Evolutionary conservation across 2,329 filamentous ascomycete species (phyloP).

Genomic region (Ceratocystis harringtonii): DNA sequence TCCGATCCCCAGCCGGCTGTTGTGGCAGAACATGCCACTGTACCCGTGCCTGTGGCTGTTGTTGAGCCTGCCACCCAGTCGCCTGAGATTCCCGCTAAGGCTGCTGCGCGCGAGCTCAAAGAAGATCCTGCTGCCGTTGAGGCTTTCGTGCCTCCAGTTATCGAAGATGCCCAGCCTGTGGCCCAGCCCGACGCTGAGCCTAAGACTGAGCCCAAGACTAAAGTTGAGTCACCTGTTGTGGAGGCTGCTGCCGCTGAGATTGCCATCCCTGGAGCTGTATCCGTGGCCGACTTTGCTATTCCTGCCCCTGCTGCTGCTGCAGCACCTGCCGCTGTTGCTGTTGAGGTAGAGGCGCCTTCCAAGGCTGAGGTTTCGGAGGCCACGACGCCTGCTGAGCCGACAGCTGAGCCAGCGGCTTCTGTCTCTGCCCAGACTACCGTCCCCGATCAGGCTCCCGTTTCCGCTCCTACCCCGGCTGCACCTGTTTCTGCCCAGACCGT

Average conservation of each 20-base stretch:
- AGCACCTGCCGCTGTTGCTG: background rate
- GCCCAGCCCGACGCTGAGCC: background rate
- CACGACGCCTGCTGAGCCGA: background rate
- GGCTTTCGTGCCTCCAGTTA: background rate
- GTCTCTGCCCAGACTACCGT: background rate
- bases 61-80: background rate
- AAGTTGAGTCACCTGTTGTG: background rate
- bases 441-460: background rate
- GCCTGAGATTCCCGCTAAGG: background rate
- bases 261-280: background rate
- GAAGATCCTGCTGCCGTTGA: background rate
- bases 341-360: background rate
- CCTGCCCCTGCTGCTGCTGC: background rate
- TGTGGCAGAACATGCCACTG: background rate
- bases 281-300: background rate
- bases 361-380: background rate
- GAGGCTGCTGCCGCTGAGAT: background rate
- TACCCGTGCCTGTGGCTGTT: background rate
- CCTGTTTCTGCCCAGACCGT: no score
- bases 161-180: background rate
- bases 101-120: background rate
- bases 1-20: background rate
- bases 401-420: background rate
- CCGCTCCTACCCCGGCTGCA: background rate
- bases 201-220: background rate